Base-by-base conservation (phyloP, 768 basidiomycete species). In the Rhizopogon sp. region DNA sequence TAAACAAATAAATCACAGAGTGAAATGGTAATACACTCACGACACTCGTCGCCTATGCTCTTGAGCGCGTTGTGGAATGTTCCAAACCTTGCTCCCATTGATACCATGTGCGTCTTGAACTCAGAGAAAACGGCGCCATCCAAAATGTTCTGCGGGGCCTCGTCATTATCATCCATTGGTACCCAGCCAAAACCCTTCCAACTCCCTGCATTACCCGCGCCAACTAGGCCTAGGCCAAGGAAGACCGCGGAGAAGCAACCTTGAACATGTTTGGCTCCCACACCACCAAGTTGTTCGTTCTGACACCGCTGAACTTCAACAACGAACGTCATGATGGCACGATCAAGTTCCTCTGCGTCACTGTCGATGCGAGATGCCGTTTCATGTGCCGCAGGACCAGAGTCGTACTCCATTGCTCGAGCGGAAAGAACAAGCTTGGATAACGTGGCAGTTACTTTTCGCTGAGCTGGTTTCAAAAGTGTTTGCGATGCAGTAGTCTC, bases 131-230 rank as follows among this genome's bases (percentile, higher is more conserved):
- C 75, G 20, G 82, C 80, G 2, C 76, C 66, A 17, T 77, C 73
- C 51, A 90, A 69, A 39, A 74, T 62, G 45, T 74, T 76, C 61
- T 72, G 71, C 16, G 83, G 79, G 31, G 65, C 66, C 31, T 76
- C 76, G 17, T 74, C 73, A 6, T 78, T 74, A 31, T 79, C 78
- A 39, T 79, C 77, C 43, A 79, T 66, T 25, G 80, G 75, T 41
- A 88, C 80, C 79, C 86, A 94, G 35, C 93, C 93, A 59, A 91
- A 90, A 11, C 90, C 93, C 60, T 83, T 88, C 92, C 92, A 94
- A 20, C 75, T 74, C 8, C 80, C 90, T 22, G 79, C 91, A 50
- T 77, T 74, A 4, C 93, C 92, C 3, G 85, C 89, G 16, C 93
- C 93, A 37, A 89, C 79, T n/a, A 91, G 75, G 14, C 90, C 88